Evolutionary conservation across 2,329 filamentous ascomycete species (phyloP), one percentile per base, ranked within the genome.

Genomic region (Hymenoscyphus salicellus): DNA sequence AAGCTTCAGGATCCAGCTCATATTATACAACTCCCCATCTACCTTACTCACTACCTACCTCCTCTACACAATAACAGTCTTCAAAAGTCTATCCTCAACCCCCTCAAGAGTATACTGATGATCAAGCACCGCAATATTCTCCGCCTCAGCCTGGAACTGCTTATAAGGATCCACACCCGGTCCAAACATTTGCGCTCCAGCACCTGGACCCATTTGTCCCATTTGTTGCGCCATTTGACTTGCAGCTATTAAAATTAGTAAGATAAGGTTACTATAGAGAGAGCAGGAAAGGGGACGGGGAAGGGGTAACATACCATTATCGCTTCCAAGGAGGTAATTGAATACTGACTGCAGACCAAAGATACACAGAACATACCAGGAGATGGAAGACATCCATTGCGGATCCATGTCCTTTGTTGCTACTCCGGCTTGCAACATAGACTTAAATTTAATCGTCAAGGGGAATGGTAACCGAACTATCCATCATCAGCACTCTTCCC

Each of bases 381-480:
- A 97, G 78, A 99, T 88, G 78, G 93, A 97, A 0, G 93, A 97
- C 79, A 99, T 97, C 95, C 95, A 99, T 78, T 94, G 86, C 11
- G 97, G 95, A 75, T 99, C 96, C 81, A 99, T 89, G 77, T 99
- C 95, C 74, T 89, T 90, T 30, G 96, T 99, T 69, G 93, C 93
- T 55, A 99, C 94, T 73, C 95, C 95, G 52, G 94, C 94, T 80
- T 99, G 95, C 61, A 99, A 84, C 95, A 99, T 99, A 71, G 92
- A 95, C 84, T 99, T 99, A 85, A 99, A 99, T 78, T 97, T 96
- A 78, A 97, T 93, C 36, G 95, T 99, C 70, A 99, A 85, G 3
- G 96, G 95, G 78, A 99, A 99, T 0, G 95, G 95, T 30, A 99
- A 80, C 88, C 97, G 97, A 86, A 99, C 93, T 86, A 63, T 58